Conservation (phyloP, 768 basidiomycete species). For the Tremella yokohamensis region DNA sequence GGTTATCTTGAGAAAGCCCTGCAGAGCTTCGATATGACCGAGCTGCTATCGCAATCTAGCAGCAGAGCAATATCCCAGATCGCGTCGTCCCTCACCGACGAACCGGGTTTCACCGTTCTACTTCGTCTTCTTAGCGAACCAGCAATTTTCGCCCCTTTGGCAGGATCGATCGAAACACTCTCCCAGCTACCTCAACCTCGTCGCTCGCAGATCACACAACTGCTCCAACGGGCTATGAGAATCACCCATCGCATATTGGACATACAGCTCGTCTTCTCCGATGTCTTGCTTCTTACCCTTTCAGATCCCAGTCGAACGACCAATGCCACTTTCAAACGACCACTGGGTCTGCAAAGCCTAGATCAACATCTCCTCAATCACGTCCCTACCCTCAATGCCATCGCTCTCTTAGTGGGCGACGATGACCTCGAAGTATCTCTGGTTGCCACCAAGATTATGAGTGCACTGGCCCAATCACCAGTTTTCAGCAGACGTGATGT, state of each 20-base stretch:
- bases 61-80: constrained; percentile 25
- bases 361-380: constrained; percentile 45
- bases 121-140: constrained; percentile 71
- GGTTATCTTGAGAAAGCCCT: constrained; percentile 80
- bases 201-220: constrained; percentile 58
- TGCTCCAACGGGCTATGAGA: constrained; percentile 74
- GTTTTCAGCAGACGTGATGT: constrained; percentile 55
- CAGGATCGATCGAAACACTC: constrained; percentile 77
- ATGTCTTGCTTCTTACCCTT: constrained; percentile 76
- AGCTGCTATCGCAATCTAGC: constrained; percentile 58
- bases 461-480: constrained; percentile 63
- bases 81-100: constrained; percentile 54
- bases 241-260: constrained; percentile 77
- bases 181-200: constrained; percentile 64
- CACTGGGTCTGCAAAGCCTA: constrained; percentile 26
- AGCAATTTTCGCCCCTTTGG: constrained; percentile 66
- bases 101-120: constrained; percentile 85
- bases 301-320: constrained; percentile 54
- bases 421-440: constrained; percentile 67
- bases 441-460: constrained; percentile 73
- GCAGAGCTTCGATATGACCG: constrained; percentile 74
- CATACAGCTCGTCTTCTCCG: constrained; percentile 82
- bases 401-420: constrained; percentile 74
- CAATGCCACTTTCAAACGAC: constrained; percentile 55
- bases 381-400: constrained; percentile 66